phyloP scores from a whole-genome alignment of 768 basidiomycete genomes.

The Clitopilus passeckerianus region DNA sequence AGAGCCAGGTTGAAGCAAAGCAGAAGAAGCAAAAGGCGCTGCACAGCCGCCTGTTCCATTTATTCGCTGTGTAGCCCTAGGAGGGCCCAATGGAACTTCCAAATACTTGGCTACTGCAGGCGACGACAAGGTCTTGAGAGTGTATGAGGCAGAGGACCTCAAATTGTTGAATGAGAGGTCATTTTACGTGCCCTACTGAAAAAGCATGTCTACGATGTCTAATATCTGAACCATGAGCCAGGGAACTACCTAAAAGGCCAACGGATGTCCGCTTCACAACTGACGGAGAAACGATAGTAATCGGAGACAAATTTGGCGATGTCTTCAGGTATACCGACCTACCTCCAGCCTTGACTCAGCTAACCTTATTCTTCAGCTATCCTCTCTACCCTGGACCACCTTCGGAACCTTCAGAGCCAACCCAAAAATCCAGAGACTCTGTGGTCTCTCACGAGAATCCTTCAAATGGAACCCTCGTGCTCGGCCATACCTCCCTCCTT shows the following conservation, averaged over 20 bases:
- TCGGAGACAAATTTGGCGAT: slow-evolving; percentile 95
- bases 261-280: slow-evolving; percentile 63
- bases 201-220: neutral
- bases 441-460: slow-evolving; percentile 64
- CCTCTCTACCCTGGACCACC: slow-evolving; percentile 31
- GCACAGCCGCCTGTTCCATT: slow-evolving; percentile 17
- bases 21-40: neutral
- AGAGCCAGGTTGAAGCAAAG: slow-evolving; percentile 19
- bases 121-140: slow-evolving; percentile 78
- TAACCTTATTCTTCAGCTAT: slow-evolving; percentile 40
- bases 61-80: slow-evolving; percentile 54
- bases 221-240: slow-evolving; percentile 19
- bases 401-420: slow-evolving; percentile 22
- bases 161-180: slow-evolving; percentile 61
- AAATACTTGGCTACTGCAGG: slow-evolving; percentile 52
- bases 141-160: slow-evolving; percentile 63
- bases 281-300: slow-evolving; percentile 62
- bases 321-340: slow-evolving; percentile 65
- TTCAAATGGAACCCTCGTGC: slow-evolving; percentile 61
- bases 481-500: slow-evolving; percentile 88
- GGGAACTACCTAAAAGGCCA: slow-evolving; percentile 81
- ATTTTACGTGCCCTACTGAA: slow-evolving; percentile 9
- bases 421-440: slow-evolving; percentile 28
- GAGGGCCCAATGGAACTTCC: slow-evolving; percentile 20
- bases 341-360: neutral